These are phyloP conservation scores for Scedosporium minutisporum DNA, from an alignment of 2,329 filamentous ascomycete species.

Conservation along the genomic window DNA sequence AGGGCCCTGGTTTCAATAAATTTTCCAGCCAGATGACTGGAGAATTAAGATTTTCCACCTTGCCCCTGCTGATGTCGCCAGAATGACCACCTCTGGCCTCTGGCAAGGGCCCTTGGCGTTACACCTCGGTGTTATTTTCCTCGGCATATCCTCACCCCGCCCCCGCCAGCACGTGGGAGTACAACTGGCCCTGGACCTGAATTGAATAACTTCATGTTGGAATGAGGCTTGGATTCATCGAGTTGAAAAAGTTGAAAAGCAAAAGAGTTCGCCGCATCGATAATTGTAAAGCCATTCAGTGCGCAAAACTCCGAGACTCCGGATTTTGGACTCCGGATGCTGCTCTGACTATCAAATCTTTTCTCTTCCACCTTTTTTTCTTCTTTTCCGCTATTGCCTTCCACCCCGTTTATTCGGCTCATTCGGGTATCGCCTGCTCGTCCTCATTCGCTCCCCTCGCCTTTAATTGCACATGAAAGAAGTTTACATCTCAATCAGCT, in stretches of 20 bases:
- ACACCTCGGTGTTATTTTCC: background rate
- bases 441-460: background rate
- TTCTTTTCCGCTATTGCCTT: too few relatives aligned
- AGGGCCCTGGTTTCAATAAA: background rate
- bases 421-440: too few relatives aligned
- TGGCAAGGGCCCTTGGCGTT: background rate
- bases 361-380: too few relatives aligned
- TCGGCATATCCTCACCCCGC: background rate
- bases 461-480: background rate
- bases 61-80: background rate
- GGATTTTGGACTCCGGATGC: background rate
- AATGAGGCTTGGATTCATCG: background rate
- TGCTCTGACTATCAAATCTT: too few relatives aligned
- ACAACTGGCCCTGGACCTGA: background rate
- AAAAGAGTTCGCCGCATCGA: background rate
- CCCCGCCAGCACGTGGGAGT: background rate
- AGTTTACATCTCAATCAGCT: background rate
- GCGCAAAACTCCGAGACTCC: background rate
- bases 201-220: background rate
- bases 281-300: background rate
- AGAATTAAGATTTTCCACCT: background rate
- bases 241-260: background rate
- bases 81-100: background rate
- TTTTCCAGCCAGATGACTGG: background rate
- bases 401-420: too few relatives aligned